Percentiles rank a stretch among this genome's conserved stretches.
Evolutionary conservation across 805 yeast species (phyloP).

Genomic region (Lachancea sp.): DNA sequence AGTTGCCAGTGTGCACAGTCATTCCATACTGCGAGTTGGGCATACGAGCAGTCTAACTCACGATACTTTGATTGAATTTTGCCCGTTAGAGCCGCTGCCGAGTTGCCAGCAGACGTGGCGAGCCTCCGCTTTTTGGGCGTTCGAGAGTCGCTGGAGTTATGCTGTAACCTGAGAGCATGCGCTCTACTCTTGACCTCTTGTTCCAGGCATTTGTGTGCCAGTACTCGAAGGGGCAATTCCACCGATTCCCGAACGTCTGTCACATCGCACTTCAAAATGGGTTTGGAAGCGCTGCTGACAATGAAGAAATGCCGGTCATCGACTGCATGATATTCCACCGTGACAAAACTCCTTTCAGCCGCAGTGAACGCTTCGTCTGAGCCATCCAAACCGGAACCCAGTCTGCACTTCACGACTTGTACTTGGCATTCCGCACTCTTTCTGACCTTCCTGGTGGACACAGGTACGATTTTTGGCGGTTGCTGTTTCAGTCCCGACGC

Average conservation of each 20-base stretch:
- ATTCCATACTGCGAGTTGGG: not conserved
- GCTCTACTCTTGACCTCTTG: not conserved
- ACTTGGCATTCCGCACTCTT: slow-evolving; percentile 1
- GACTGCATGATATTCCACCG: slow-evolving; percentile 2
- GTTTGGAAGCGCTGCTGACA: slow-evolving; percentile 1
- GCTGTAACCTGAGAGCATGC: not conserved
- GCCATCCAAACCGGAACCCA: not conserved
- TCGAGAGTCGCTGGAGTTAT: not conserved
- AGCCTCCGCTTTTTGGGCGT: slow-evolving; percentile 3
- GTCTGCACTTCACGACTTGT: not conserved
- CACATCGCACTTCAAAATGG: slow-evolving; percentile 8
- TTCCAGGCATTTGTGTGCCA: slow-evolving; percentile 8
- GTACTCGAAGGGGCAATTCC: slow-evolving; percentile 3
- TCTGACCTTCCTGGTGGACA: not conserved
- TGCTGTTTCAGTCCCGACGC: not conserved
- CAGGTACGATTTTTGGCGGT: not conserved
- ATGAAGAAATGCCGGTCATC: slow-evolving; percentile 3
- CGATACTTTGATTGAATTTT: slow-evolving; percentile 7
- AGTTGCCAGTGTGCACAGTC: slow-evolving; percentile 6
- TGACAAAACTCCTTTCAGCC: not conserved
- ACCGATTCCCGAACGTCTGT: slow-evolving; percentile 1
- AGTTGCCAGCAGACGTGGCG: not conserved
- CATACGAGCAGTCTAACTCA: slow-evolving; percentile 6
- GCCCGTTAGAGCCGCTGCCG: not conserved
- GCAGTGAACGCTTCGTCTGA: not conserved